Evolutionary conservation across 345 rosid genomes (phyloP).

Genomic region (Eucalyptus guilfoylei): DNA sequence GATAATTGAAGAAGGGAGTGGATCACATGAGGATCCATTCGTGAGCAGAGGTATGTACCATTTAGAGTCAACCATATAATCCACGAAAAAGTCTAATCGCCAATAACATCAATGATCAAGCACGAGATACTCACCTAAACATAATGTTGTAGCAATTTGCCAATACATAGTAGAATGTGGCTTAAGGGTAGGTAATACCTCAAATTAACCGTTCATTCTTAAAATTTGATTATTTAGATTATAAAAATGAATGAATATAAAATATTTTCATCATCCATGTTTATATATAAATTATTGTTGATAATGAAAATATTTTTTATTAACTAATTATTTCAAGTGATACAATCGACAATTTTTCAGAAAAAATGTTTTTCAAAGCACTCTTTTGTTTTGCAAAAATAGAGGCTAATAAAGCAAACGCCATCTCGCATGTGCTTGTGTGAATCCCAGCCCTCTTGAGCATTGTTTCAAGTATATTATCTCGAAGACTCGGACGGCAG

Average conservation of each 20-base stretch:
- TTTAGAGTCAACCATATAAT: too few species aligned
- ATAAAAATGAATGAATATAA: rapidly evolving
- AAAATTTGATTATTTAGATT: background rate
- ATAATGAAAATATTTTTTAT: too few species aligned
- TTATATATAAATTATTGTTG: rapidly evolving
- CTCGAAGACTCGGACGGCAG: background rate
- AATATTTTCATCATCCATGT: background rate
- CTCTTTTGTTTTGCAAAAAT: rapidly evolving
- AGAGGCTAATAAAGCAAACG: rapidly evolving
- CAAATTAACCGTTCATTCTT: background rate
- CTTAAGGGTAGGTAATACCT: background rate
- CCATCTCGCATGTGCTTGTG: background rate
- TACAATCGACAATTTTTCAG: rapidly evolving
- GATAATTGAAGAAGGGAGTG: background rate
- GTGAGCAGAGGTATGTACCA: too few species aligned
- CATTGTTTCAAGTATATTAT: background rate
- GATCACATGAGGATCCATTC: background rate
- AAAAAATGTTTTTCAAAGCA: too few species aligned
- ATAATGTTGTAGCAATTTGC: too few species aligned
- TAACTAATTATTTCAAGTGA: too few species aligned
- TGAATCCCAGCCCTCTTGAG: background rate
- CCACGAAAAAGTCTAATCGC: too few species aligned
- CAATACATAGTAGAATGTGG: background rate
- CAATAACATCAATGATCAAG: too few species aligned
- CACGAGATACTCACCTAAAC: too few species aligned